These are phyloP conservation scores for Aspergillus melleus DNA, from an alignment of 2,329 filamentous ascomycete species.

Conservation along the genomic window DNA sequence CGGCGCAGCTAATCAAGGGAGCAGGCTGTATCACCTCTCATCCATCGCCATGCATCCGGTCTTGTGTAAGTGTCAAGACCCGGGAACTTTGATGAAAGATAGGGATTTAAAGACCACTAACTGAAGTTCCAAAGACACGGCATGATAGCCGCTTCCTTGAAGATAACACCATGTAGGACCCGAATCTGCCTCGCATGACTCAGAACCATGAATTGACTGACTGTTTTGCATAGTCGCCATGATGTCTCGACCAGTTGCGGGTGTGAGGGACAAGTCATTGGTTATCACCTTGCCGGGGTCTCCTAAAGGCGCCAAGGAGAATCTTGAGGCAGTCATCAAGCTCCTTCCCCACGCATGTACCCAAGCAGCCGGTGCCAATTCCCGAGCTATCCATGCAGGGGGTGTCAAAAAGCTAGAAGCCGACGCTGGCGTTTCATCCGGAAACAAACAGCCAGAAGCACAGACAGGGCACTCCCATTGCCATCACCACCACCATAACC, in stretches of 20 bases:
- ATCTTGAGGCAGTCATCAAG: conserved; percentile 82
- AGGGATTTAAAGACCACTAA: conserved; percentile 20
- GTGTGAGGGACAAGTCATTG: conserved; percentile 76
- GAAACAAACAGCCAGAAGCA: conserved; percentile 15
- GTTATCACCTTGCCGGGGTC: conserved; percentile 91
- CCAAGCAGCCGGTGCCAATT: conserved; percentile 81
- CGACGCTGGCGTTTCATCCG: conserved; percentile 66
- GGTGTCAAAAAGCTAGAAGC: conserved; percentile 81
- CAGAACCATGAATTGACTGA: conserved; percentile 22
- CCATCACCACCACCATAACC: conserved; percentile 44
- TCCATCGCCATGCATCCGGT: conserved; percentile 84
- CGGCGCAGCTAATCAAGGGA: conserved; percentile 18
- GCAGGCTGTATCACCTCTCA: conserved; percentile 73
- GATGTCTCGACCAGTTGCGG: conserved; percentile 93
- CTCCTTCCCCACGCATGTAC: conserved; percentile 93
- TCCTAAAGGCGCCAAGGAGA: conserved; percentile 92
- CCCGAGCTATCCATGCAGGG: conserved; percentile 73
- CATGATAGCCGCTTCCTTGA: conserved; percentile 83
- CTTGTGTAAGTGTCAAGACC: conserved; percentile 62
- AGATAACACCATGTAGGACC: conserved; percentile 81
- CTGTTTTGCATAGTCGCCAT: conserved; percentile 69
- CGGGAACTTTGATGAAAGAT: not conserved
- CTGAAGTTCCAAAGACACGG: conserved; percentile 61
- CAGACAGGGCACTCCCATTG: conserved; percentile 27
- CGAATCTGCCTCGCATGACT: conserved; percentile 17